A percentile compares a stretch with the other conserved stretches of the same genome.
Evolutionary conservation across 2,329 filamentous ascomycete genomes (phyloP).

Genomic region (Xylariaceae sp.): DNA sequence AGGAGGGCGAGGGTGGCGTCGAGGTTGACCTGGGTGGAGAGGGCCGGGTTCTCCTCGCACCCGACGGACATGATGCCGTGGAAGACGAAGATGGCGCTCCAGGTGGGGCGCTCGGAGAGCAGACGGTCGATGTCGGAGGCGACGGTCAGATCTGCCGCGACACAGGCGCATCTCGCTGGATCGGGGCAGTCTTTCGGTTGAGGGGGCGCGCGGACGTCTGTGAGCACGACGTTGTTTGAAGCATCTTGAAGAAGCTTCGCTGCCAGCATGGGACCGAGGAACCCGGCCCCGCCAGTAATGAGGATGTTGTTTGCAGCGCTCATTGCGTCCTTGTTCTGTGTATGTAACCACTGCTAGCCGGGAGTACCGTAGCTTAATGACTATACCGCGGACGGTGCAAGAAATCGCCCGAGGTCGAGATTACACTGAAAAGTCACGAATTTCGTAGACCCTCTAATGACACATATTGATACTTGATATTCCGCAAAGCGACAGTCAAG

Average conservation of each 20-base stretch:
- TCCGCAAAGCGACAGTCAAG: no score
- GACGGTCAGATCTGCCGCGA: conserved; percentile 46
- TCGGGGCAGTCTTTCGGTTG: conserved; percentile 43
- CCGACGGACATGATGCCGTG: conserved; percentile 66
- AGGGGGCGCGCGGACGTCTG: conserved; percentile 51
- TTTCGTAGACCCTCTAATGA: no score
- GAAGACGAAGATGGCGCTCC: conserved; percentile 55
- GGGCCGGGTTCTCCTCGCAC: conserved; percentile 56
- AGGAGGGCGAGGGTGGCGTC: conserved; percentile 53
- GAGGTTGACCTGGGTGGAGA: conserved; percentile 57
- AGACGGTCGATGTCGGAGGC: conserved; percentile 33
- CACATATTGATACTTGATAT: no score
- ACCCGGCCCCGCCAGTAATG: conserved; percentile 30
- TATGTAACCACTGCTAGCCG: no score
- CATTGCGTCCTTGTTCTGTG: no score
- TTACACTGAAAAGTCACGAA: no score
- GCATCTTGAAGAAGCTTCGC: conserved; percentile 35
- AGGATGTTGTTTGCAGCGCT: conserved; percentile 32
- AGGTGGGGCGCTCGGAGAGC: conserved; percentile 38
- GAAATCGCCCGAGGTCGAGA: no score
- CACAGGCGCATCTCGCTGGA: conserved; percentile 43
- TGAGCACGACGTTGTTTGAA: conserved; percentile 37
- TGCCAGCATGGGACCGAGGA: conserved; percentile 33
- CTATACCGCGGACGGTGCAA: no score
- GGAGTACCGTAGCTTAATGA: no score